phyloP scores from a whole-genome alignment of 2,329 filamentous ascomycete species.

The Beauveria brongniartii region DNA sequence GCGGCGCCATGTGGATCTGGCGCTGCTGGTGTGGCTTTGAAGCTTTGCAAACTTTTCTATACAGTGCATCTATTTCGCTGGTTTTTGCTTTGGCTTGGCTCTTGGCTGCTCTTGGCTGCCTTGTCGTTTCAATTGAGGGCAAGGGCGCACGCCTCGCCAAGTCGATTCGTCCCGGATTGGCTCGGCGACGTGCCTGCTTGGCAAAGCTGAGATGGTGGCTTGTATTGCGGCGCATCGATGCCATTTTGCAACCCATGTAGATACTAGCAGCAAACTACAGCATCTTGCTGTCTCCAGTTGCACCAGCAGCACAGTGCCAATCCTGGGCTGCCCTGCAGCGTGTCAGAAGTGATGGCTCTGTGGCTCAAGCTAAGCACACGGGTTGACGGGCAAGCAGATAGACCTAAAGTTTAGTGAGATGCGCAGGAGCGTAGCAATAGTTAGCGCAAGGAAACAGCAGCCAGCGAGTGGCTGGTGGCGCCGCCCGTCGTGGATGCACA shows the following conservation, averaged over 20 bases:
- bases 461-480: background rate
- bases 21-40: background rate
- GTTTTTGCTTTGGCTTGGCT: background rate
- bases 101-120: background rate
- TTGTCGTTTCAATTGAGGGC: background rate
- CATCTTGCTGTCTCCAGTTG: background rate
- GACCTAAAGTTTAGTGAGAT: conserved; percentile 9
- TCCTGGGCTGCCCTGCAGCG: background rate
- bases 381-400: background rate
- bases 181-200: background rate
- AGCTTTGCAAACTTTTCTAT: conserved; percentile 2
- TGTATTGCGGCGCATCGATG: background rate
- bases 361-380: background rate
- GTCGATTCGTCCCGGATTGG: conserved; percentile 7
- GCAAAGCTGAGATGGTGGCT: background rate
- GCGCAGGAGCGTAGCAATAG: background rate
- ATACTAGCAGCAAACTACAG: background rate
- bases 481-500: background rate
- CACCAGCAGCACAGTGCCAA: conserved; percentile 4
- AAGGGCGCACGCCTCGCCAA: conserved; percentile 1
- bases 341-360: background rate
- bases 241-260: background rate
- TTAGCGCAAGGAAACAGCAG: background rate
- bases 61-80: conserved; percentile 7
- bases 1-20: conserved; percentile 6